Percentiles rank a stretch among this genome's conserved stretches.
Evolutionary conservation across 106 monocot genomes (phyloP).

Genomic region (Platanthera zijinensis): DNA sequence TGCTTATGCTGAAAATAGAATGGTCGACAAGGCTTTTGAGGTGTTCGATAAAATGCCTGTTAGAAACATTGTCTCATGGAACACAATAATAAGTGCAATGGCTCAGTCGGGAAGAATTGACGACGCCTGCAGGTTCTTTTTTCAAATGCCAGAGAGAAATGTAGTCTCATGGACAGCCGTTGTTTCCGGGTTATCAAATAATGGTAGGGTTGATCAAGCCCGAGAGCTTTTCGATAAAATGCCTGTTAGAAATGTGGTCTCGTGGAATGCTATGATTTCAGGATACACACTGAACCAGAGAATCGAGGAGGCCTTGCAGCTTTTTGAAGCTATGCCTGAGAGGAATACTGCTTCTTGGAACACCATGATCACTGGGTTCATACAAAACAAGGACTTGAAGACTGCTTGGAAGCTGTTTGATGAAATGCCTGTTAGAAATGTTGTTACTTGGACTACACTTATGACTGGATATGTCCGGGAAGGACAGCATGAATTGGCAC

Average conservation of each 20-base stretch:
- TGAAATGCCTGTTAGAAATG: slow-evolving; percentile 35
- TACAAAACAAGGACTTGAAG: slow-evolving; percentile 36
- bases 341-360: slow-evolving; percentile 65
- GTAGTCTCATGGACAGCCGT: slow-evolving; percentile 61
- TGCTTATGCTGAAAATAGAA: slow-evolving; percentile 20
- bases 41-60: slow-evolving; percentile 37
- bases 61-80: slow-evolving; percentile 50
- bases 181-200: slow-evolving; percentile 25
- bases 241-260: slow-evolving; percentile 40
- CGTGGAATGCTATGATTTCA: slow-evolving; percentile 62
- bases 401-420: slow-evolving; percentile 31
- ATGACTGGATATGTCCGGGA: slow-evolving; percentile 43
- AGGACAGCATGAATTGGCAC: slow-evolving; percentile 38
- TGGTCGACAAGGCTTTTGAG: slow-evolving; percentile 17
- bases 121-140: slow-evolving; percentile 27
- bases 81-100: slow-evolving; percentile 39
- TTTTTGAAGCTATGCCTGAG: slow-evolving; percentile 44
- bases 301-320: slow-evolving; percentile 29
- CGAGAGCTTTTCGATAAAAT: slow-evolving; percentile 38
- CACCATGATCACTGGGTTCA: slow-evolving; percentile 50
- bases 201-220: slow-evolving; percentile 38
- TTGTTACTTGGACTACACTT: slow-evolving; percentile 57
- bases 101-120: slow-evolving; percentile 18
- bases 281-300: slow-evolving; percentile 47
- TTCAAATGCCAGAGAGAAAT: slow-evolving; percentile 30